Conservation (phyloP, 2,329 filamentous ascomycete species). For the Dothidotthia symphoricarpi region DNA sequence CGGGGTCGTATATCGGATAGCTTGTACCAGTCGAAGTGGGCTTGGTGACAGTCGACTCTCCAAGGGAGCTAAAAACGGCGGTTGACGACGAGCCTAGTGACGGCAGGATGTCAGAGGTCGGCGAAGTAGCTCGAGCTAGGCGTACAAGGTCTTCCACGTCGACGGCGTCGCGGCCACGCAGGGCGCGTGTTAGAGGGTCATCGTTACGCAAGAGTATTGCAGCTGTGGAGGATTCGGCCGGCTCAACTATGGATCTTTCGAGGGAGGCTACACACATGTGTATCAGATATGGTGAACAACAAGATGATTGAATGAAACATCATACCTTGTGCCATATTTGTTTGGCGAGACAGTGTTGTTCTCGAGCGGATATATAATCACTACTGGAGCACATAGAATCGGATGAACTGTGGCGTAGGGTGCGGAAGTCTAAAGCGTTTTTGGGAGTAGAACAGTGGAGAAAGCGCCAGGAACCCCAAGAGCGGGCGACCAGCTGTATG, state of each 20-base stretch:
- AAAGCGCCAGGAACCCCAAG: too few relatives aligned
- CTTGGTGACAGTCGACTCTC: constrained; percentile 24
- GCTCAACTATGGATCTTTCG: constrained; percentile 16
- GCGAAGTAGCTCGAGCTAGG: constrained; percentile 11
- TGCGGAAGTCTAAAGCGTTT: too few relatives aligned
- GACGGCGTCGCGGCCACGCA: constrained; percentile 11
- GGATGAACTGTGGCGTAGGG: too few relatives aligned
- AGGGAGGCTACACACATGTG: constrained; percentile 19
- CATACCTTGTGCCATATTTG: constrained; percentile 24
- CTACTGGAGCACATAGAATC: too few relatives aligned
- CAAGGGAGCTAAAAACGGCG: constrained; percentile 16
- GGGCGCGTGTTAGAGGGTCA: constrained; percentile 16
- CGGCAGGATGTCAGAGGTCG: constrained; percentile 8
- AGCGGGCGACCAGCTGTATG: too few relatives aligned
- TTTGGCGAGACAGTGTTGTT: too few relatives aligned
- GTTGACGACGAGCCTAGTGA: constrained; percentile 11
- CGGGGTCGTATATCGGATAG: constrained; percentile 11
- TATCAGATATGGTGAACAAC: too few relatives aligned
- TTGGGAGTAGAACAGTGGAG: too few relatives aligned
- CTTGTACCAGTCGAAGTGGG: constrained; percentile 30
- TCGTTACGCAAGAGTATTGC: constrained; percentile 16
- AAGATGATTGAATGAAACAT: background rate
- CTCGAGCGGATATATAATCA: too few relatives aligned
- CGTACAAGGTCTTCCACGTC: constrained; percentile 17
- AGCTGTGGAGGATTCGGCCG: constrained; percentile 9